Evolutionary conservation across 2,329 filamentous ascomycete genomes (phyloP).

Genomic region (Elsinoe fawcettii): DNA sequence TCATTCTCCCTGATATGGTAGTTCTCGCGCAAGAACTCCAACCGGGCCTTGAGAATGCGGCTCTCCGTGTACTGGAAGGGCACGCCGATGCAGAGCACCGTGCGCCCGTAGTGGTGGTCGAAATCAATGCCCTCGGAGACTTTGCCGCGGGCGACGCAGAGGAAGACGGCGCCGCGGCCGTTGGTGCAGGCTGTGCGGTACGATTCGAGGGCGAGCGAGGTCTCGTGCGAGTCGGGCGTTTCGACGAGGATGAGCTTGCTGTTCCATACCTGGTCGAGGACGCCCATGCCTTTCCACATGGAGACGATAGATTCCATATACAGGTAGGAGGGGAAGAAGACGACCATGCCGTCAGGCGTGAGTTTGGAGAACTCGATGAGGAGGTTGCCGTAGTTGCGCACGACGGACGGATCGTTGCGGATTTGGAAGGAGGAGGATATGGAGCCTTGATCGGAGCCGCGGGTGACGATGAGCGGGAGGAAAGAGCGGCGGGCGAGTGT

Average conservation of each 20-base stretch:
- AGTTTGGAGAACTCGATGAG: conserved; percentile 93
- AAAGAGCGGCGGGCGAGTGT: conserved; percentile 92
- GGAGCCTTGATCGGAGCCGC: conserved; percentile 86
- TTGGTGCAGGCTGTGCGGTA: conserved; percentile 98
- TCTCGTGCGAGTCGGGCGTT: conserved; percentile 95
- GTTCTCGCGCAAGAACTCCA: conserved; percentile 94
- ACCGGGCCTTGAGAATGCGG: conserved; percentile 85
- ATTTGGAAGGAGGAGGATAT: conserved; percentile 93
- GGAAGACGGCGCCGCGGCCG: conserved; percentile 81
- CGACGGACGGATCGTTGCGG: conserved; percentile 91
- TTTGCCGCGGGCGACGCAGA: conserved; percentile 94
- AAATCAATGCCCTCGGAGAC: conserved; percentile 99
- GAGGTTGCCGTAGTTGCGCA: conserved; percentile 89
- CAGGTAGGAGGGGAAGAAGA: conserved; percentile 96
- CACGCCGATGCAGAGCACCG: conserved; percentile 91
- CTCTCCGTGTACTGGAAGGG: conserved; percentile 99
- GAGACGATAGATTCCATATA: conserved; percentile 99
- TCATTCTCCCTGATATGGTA: conserved; percentile 96
- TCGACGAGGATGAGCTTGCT: conserved; percentile 98
- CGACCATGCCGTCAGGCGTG: conserved; percentile 95
- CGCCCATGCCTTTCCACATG: conserved; percentile 99
- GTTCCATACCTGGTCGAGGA: conserved; percentile 96
- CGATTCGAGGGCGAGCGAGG: conserved; percentile 87
- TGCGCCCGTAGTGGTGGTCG: conserved; percentile 94
- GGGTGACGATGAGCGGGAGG: conserved; percentile 92